These are phyloP conservation scores for Cutaneotrichosporon sp. DNA, from an alignment of 1,284 basidiomycete species.

Conservation along the genomic window DNA sequence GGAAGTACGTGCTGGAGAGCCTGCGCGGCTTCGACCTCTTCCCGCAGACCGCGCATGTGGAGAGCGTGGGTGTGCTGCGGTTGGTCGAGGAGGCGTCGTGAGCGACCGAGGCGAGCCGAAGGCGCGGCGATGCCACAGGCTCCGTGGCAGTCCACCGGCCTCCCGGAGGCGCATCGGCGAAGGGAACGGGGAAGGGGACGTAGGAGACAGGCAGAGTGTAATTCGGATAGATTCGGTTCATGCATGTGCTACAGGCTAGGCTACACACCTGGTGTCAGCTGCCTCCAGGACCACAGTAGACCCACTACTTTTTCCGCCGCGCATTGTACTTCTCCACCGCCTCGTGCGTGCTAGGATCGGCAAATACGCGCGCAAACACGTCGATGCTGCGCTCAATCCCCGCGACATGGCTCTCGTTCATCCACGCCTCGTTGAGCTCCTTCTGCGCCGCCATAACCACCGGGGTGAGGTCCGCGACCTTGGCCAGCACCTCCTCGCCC, in stretches of 20 bases:
- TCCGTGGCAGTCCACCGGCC: too few species aligned
- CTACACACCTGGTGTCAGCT: neutral
- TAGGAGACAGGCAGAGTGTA: too few species aligned
- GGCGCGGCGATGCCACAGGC: too few species aligned
- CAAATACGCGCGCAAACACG: constrained; percentile 22
- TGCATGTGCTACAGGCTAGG: neutral
- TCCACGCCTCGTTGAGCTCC: constrained; percentile 24
- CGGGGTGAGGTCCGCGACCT: constrained; percentile 22
- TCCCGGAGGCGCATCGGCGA: too few species aligned
- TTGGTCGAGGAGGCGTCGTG: constrained; percentile 40
- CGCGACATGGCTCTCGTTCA: constrained; percentile 13
- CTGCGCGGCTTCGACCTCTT: constrained; percentile 87
- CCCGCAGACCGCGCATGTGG: constrained; percentile 60
- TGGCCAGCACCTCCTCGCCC: constrained; percentile 15
- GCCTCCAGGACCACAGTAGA: too few species aligned
- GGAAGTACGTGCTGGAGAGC: constrained; percentile 65
- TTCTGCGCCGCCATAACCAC: constrained; percentile 25
- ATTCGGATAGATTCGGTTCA: too few species aligned
- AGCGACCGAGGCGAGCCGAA: too few species aligned
- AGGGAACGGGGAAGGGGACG: too few species aligned
- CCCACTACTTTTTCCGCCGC: constrained; percentile 16
- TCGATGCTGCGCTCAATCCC: constrained; percentile 19
- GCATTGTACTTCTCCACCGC: constrained; percentile 22
- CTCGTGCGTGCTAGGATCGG: constrained; percentile 19
- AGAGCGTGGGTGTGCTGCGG: constrained; percentile 65